These are phyloP conservation scores for Botrytis deweyae DNA, from an alignment of 2,329 filamentous ascomycete species.

Conservation along the genomic window DNA sequence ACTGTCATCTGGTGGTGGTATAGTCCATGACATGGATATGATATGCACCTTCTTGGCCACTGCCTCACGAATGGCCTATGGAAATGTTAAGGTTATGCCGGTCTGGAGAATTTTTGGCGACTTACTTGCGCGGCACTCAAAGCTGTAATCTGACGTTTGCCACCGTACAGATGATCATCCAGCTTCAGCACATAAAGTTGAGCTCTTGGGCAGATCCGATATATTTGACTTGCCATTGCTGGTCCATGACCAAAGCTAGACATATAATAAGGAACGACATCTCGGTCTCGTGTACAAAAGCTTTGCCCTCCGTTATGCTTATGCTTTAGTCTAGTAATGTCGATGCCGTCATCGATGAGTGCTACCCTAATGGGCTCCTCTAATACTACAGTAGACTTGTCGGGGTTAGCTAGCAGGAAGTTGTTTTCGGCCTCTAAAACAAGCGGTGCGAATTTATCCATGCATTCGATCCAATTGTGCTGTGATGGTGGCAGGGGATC, in stretches of 20 bases:
- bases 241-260: neutral
- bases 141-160: neutral
- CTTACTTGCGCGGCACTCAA: neutral
- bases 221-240: neutral
- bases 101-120: no score
- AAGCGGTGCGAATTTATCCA: no score
- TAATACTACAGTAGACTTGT: no score
- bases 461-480: no score
- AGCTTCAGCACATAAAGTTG: neutral
- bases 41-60: neutral
- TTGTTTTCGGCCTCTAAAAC: no score
- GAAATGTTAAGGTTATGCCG: no score
- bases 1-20: fast-evolving
- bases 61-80: neutral
- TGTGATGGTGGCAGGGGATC: no score
- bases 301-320: neutral
- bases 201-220: neutral
- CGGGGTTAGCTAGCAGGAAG: no score
- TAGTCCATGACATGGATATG: neutral
- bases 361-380: neutral
- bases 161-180: neutral
- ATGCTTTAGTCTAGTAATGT: neutral
- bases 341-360: neutral
- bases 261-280: neutral
- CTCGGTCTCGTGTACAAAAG: neutral